These are phyloP conservation scores for Dacryopinax spathularia DNA, from an alignment of 768 basidiomycete species.

Conservation along the genomic window DNA sequence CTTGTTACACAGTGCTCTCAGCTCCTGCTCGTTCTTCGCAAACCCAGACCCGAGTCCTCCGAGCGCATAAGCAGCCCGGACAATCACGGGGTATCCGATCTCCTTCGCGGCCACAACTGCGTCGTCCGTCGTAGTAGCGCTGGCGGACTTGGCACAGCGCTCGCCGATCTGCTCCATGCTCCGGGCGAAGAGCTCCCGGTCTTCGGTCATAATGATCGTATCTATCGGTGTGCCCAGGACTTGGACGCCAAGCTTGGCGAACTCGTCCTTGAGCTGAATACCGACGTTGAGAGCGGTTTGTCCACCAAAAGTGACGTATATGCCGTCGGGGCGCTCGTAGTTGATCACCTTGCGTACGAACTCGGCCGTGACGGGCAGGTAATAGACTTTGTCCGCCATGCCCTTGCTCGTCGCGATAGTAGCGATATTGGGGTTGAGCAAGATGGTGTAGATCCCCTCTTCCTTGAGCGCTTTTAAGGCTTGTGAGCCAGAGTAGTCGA, in stretches of 20 bases:
- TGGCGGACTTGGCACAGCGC: constrained; percentile 79
- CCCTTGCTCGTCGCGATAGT: constrained; percentile 96
- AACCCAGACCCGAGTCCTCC: constrained; percentile 94
- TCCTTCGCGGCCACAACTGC: constrained; percentile 63
- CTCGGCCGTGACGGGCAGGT: constrained; percentile 94
- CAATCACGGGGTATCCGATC: constrained; percentile 92
- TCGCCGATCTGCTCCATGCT: constrained; percentile 95
- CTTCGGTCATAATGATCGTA: constrained; percentile 94
- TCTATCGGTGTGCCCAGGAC: constrained; percentile 95
- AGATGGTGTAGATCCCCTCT: constrained; percentile 97
- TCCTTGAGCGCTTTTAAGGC: constrained; percentile 98
- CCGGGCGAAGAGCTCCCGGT: constrained; percentile 81
- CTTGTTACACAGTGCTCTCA: constrained; percentile 76
- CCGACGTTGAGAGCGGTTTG: constrained; percentile 96
- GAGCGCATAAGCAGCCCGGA: constrained; percentile 90
- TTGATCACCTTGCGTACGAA: constrained; percentile 97
- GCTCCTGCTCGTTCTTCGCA: constrained; percentile 83
- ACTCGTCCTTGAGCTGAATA: constrained; percentile 95
- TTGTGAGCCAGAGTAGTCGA: constrained; percentile 98
- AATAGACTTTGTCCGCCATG: constrained; percentile 98
- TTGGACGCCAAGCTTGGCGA: constrained; percentile 72
- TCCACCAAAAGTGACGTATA: constrained; percentile 96
- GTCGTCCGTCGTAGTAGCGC: constrained; percentile 76
- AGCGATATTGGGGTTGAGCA: constrained; percentile 98
- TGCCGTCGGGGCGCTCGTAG: constrained; percentile 97